Evolutionary conservation across 495 filamentous ascomycete genomes (phyloP).

Genomic region (Penicillium cosmopolitanum): DNA sequence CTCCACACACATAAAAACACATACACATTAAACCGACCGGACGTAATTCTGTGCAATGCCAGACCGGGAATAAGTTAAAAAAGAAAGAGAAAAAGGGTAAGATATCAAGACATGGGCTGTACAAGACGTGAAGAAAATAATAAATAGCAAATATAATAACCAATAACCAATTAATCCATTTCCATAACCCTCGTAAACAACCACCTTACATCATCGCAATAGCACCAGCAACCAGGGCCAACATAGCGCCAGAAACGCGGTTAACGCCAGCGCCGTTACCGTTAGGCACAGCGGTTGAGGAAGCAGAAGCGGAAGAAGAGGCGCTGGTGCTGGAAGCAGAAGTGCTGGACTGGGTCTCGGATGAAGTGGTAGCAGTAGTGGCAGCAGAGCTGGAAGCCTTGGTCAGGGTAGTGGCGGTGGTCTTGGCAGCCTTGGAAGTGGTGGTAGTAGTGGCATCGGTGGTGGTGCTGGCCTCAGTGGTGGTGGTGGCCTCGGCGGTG

Average conservation of each 20-base stretch:
- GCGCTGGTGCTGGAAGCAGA: slow-evolving; percentile 39
- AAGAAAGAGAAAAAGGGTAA: neutral
- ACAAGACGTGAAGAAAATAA: neutral
- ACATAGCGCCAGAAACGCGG: slow-evolving; percentile 43
- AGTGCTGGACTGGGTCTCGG: slow-evolving; percentile 41
- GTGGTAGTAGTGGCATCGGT: slow-evolving; percentile 41
- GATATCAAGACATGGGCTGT: neutral
- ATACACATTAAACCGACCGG: neutral
- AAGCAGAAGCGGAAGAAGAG: slow-evolving; percentile 15
- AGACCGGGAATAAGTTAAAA: neutral
- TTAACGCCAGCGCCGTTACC: slow-evolving; percentile 37
- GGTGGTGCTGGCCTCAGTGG: slow-evolving; percentile 63
- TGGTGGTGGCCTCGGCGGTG: slow-evolving; percentile 31
- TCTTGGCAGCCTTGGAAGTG: slow-evolving; percentile 44
- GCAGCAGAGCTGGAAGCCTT: slow-evolving; percentile 25
- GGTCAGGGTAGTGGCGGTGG: slow-evolving; percentile 44
- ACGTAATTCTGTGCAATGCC: neutral
- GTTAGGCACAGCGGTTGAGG: slow-evolving; percentile 26
- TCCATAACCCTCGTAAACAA: neutral
- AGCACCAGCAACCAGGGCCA: slow-evolving; percentile 42
- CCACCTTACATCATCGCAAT: slow-evolving; percentile 36
- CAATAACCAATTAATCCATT: neutral
- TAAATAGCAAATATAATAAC: slow-evolving; percentile 5
- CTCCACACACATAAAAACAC: neutral
- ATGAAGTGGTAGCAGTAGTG: slow-evolving; percentile 41